Evolutionary conservation across 1,139 yeast genomes (phyloP).

Genomic region (Protomyces inundatus): DNA sequence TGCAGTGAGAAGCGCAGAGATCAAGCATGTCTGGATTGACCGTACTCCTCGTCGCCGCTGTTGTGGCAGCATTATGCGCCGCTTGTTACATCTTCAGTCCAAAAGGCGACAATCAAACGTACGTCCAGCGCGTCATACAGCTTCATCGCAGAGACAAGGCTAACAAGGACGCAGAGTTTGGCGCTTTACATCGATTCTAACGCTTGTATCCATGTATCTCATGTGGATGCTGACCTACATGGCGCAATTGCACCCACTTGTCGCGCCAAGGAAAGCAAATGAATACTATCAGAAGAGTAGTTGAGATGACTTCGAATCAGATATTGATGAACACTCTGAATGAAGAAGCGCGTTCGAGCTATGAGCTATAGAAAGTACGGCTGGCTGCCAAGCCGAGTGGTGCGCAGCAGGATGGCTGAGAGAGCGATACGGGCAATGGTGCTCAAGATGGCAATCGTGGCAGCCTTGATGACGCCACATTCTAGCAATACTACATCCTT

Average conservation of each 20-base stretch:
- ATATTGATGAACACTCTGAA: background rate
- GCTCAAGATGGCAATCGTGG: slow-evolving; percentile 33
- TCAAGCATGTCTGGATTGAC: slow-evolving; percentile 50
- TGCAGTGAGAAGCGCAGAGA: too few species aligned
- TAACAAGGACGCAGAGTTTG: slow-evolving; percentile 52
- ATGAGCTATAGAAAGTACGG: background rate
- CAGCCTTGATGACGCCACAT: slow-evolving; percentile 28
- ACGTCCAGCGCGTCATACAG: slow-evolving; percentile 26
- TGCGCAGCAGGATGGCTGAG: background rate
- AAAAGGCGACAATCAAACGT: slow-evolving; percentile 50
- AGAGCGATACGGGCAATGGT: background rate
- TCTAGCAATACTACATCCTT: slow-evolving; percentile 16
- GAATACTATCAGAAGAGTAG: slow-evolving; percentile 11
- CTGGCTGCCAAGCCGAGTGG: background rate
- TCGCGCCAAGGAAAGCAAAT: slow-evolving; percentile 33
- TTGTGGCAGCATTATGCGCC: slow-evolving; percentile 56
- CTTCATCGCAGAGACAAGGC: background rate
- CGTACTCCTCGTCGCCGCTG: slow-evolving; percentile 59
- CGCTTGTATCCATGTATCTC: slow-evolving; percentile 47
- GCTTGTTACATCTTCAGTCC: slow-evolving; percentile 64
- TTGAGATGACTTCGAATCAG: background rate
- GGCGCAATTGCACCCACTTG: slow-evolving; percentile 70
- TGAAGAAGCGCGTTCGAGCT: background rate
- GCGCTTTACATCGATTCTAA: slow-evolving; percentile 80
- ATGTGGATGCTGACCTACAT: slow-evolving; percentile 68